phyloP scores from a whole-genome alignment of 352 stramenopile species.

The Phytopythium vexans region DNA sequence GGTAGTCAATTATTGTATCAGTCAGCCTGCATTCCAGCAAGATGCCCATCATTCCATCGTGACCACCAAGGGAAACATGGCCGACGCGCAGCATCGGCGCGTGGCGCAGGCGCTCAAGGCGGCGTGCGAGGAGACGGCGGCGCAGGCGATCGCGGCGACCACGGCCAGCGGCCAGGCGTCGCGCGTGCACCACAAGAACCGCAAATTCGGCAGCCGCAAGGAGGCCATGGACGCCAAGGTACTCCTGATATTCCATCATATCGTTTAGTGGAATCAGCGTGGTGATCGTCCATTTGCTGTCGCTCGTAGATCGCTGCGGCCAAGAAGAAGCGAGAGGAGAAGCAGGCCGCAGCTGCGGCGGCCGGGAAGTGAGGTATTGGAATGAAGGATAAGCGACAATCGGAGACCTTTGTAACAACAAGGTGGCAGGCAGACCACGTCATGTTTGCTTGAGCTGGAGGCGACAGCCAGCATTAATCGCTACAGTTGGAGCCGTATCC shows the following conservation, averaged over 20 bases:
- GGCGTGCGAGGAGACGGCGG: constrained; percentile 79
- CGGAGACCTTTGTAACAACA: no score
- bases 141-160: constrained; percentile 75
- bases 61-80: constrained; percentile 24
- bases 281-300: not conserved
- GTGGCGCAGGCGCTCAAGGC: constrained; percentile 72
- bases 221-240: constrained; percentile 81
- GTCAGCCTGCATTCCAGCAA: no score
- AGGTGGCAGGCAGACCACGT: no score
- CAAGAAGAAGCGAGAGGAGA: constrained; percentile 69
- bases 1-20: not conserved
- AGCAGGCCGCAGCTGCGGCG: constrained; percentile 9
- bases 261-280: not conserved
- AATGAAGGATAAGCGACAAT: not conserved
- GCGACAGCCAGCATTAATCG: no score
- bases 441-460: no score
- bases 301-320: constrained; percentile 61
- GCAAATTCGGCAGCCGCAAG: constrained; percentile 79
- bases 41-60: constrained; percentile 9
- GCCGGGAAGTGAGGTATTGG: no score
- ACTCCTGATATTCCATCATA: not conserved
- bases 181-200: constrained; percentile 81
- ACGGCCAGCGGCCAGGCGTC: constrained; percentile 63
- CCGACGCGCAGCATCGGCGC: constrained; percentile 60
- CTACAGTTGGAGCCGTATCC: not conserved